Base-by-base conservation (phyloP, 73 alveolate genomes). In the Blepharisma stoltei region DNA sequence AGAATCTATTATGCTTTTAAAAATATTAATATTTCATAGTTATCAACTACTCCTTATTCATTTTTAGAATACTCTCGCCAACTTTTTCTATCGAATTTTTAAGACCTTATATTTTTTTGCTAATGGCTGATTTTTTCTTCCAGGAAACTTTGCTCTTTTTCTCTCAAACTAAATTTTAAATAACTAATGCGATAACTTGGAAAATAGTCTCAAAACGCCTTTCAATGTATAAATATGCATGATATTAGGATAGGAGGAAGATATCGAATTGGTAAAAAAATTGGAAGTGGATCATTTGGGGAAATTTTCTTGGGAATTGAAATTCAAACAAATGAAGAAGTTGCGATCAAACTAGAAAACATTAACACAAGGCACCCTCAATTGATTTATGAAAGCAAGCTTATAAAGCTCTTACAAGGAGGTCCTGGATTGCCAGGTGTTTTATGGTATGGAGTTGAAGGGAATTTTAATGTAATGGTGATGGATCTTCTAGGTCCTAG, bases 241-340 rank as follows among this genome's bases (percentile, higher is more conserved):
- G 80, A 81, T 71, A 54, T 83, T 41, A 71, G 85, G 81, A 78
- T 86, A 43, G 90, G 88, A 70, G 77, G 70, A 75, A 81, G 89
- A 50, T 92, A 81, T 65, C 55, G 90, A 86, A 76, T 92, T 11
- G 80, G 84, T 18, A 90, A 93, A 80, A 93, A 93, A 73, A 75
- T 93, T 76, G 98, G 97, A 8, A 84, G 91, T 49, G 98, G 98
- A 25, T 94, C 97, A 55, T 93, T 93, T 82, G 96, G 97, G 32
- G 88, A 82, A 37, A 90, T 93, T 38, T 90, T 90, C 67, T 67
- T 90, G 47, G 95, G 95, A 27, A 45, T 82, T 0, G 90, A 90
- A 55, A 53, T 71, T 6, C 77, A 86, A 55, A 85, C 88, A n/a
- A 86, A 92, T 65, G 85, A 87, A 65, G 90, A 91, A 37, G 97